Evolutionary conservation across 2,329 filamentous ascomycete genomes (phyloP).

Genomic region (Apiospora pterosperma): DNA sequence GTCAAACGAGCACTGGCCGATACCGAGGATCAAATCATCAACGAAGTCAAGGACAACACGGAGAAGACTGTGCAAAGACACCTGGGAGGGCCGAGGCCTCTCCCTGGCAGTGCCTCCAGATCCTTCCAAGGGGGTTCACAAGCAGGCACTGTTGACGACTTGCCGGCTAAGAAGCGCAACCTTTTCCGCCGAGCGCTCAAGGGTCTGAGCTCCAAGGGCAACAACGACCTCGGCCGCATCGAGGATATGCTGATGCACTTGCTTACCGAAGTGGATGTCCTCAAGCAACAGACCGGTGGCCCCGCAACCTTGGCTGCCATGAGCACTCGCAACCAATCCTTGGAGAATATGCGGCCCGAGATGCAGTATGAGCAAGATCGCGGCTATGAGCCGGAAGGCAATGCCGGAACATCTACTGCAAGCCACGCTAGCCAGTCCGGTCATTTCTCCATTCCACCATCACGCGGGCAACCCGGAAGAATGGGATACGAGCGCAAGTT

Average conservation of each 20-base stretch:
- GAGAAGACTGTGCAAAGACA: constrained; percentile 80
- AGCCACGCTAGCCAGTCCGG: constrained; percentile 73
- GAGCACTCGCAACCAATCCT: constrained; percentile 58
- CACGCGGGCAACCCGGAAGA: constrained; percentile 41
- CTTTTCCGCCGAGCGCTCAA: constrained; percentile 94
- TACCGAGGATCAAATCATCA: constrained; percentile 85
- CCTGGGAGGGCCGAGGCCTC: constrained; percentile 81
- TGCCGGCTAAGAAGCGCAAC: constrained; percentile 78
- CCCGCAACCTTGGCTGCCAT: constrained; percentile 27
- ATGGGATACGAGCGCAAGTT: constrained; percentile 52
- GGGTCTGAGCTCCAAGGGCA: constrained; percentile 81
- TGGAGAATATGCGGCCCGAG: constrained; percentile 63
- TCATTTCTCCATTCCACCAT: constrained; percentile 61
- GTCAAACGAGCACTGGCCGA: constrained; percentile 90
- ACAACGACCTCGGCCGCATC: constrained; percentile 83
- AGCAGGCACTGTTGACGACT: constrained; percentile 51
- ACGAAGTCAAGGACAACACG: constrained; percentile 81
- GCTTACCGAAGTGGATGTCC: constrained; percentile 83
- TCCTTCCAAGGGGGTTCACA: constrained; percentile 56
- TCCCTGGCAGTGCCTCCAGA: constrained; percentile 63
- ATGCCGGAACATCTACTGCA: constrained; percentile 71
- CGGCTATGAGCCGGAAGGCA: constrained; percentile 82
- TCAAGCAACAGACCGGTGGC: constrained; percentile 59
- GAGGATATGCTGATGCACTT: constrained; percentile 91
- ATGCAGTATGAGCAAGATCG: constrained; percentile 64